Conservation (phyloP, 228 moss, liverwort and hornwort species). For the Sphagnum fallax region DNA sequence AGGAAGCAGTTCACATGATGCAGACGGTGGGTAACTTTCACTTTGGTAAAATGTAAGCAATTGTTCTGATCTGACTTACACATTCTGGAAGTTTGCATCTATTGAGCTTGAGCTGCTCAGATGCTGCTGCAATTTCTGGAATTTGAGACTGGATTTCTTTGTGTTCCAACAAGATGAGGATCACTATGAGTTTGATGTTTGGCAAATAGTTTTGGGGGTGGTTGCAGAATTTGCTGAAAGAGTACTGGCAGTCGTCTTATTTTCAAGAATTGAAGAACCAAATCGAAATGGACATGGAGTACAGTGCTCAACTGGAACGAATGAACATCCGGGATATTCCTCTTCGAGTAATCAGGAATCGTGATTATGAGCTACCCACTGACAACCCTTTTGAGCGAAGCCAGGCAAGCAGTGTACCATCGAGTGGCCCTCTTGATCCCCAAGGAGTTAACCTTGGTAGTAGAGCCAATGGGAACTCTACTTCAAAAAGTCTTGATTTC, state of each 20-base stretch:
- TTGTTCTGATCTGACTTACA: neutral
- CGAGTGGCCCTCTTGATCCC: constrained; percentile 7
- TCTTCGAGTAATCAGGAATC: constrained; percentile 4
- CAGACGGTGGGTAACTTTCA: constrained; percentile 15
- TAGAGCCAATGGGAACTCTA: neutral
- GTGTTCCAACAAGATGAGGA: no score
- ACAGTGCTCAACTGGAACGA: constrained; percentile 13
- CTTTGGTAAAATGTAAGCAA: neutral
- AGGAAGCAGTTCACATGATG: constrained; percentile 26
- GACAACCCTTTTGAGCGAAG: constrained; percentile 7
- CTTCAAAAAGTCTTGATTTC: neutral
- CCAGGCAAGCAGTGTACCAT: constrained; percentile 2
- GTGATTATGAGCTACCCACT: neutral
- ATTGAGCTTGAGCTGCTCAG: neutral
- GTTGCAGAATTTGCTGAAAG: constrained; percentile 15
- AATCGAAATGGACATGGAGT: constrained; percentile 10
- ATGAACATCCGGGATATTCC: constrained; percentile 13
- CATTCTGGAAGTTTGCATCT: neutral
- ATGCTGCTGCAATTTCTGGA: neutral
- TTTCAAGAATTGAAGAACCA: constrained; percentile 8
- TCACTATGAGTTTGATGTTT: no score
- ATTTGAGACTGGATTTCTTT: no score
- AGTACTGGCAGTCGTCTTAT: constrained; percentile 12
- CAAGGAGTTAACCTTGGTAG: neutral
- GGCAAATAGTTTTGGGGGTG: no score